These are phyloP conservation scores for Talaromyces albobiverticillius DNA, from an alignment of 2,329 filamentous ascomycete species.

Conservation along the genomic window DNA sequence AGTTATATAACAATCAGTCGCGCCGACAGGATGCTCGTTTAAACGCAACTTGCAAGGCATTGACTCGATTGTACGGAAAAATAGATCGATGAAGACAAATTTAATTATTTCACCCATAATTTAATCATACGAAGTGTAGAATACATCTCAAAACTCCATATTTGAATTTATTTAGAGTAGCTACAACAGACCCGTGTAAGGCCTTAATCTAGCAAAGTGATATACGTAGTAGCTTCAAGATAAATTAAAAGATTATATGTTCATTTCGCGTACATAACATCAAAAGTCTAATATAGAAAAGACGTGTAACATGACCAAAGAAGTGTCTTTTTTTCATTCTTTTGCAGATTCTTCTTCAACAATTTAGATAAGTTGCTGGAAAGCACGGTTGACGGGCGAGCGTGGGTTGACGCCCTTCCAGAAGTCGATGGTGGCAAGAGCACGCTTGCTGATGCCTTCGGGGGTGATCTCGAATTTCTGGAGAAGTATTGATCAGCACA, in stretches of 20 bases:
- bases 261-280: conserved; percentile 13
- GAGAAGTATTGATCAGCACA: conserved; percentile 16
- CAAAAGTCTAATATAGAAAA: conserved; percentile 10
- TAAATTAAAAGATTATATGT: conserved; percentile 7
- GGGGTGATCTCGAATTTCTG: conserved; percentile 99
- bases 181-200: not conserved
- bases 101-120: no score
- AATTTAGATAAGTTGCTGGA: conserved; percentile 89
- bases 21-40: not conserved
- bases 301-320: not conserved
- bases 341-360: not conserved
- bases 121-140: no score
- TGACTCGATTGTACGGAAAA: no score
- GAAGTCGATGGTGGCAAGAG: conserved; percentile 87
- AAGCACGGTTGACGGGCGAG: conserved; percentile 94
- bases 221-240: no score
- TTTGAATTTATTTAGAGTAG: no score
- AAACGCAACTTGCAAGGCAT: no score
- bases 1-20: not conserved
- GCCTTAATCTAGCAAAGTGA: not conserved
- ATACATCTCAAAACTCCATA: no score
- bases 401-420: conserved; percentile 95
- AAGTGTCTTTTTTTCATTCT: not conserved
- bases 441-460: conserved; percentile 94
- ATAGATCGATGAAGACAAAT: no score